Base-by-base conservation (phyloP, 495 filamentous ascomycete species). In the Neurospora tetraspora region DNA sequence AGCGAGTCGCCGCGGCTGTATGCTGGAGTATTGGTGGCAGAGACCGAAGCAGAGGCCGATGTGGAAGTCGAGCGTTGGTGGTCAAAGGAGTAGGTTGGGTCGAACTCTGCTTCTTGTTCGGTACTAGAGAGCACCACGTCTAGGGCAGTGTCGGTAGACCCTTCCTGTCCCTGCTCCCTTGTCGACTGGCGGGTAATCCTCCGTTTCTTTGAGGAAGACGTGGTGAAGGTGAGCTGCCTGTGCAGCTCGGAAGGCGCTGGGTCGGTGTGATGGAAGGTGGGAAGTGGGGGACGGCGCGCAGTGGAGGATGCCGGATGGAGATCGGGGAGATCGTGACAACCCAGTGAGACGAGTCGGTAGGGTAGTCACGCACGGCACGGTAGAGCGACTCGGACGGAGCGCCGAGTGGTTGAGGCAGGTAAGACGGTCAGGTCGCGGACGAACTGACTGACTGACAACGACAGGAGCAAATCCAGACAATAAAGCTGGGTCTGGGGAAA, bases 121-220 rank as follows among this genome's bases (percentile, higher is more conserved):
- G 83, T 85, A 36, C 34, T 36, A 59, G 83, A 85, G 73, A 88
- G 79, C 72, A 83, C 83, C 74, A 81, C 81, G 72, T 87, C 85
- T 68, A 79, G 74, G 68, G 80, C 75, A 76, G 73, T 76, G 71
- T 73, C 73, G 73, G 77, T 73, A 59, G 80, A 74, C 71, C 77
- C 75, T 37, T 80, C 75, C 27, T 72, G 73, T 39, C 76, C 72
- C 37, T 80, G 78, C 74, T 81, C 75, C 80, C 77, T 78, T 76
- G 77, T 76, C 69, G 80, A 76, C 77, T 85, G 85, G 84, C 87
- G 87, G 77, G 87, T 89, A 82, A 94, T 88, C 88, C 91, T 94
- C 82, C 93, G 88, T 89, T 93, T 94, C 91, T 96, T 96, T 86
- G 87, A 87, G 84, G 91, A 92, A 89, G 92, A 92, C 92, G 92